Evolutionary conservation across 2,329 filamentous ascomycete species (phyloP), one percentile per base, ranked within the genome.

Genomic region (Immersiporthe knoxdaviesiana): DNA sequence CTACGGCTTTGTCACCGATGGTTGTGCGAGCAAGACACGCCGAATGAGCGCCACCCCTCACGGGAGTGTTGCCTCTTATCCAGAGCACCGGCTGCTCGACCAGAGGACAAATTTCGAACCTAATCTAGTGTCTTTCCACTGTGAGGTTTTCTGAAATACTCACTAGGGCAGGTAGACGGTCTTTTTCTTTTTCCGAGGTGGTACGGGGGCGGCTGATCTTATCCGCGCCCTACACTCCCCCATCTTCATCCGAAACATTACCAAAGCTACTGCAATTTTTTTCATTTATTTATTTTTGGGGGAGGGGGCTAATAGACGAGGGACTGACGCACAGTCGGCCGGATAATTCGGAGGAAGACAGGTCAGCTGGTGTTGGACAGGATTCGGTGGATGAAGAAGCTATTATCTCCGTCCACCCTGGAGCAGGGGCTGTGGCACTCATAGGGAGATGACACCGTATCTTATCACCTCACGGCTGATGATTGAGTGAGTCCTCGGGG

Each of bases 321-420:
- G 32, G 30, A 37, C 21, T 37, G 56, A n/a, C 32, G 10, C 56
- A n/a, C 56, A 24, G 56, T 59, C 56, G 56, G 56, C 56, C 32
- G 30, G 56, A 32, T 59, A 59, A 59, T 59, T 37, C 6, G 32
- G 56, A 59, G 56, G 56, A 10, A n/a, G 30, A 18, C 56, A 59
- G 16, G 56, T n/a, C 56, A 32, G 56, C 56, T 59, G 56, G 56
- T 32, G 32, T 35, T 21, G 32, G 32, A 4, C 52, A 56, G 27
- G 27, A 56, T 24, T 32, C 52, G 27, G 52, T 56, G 52, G 27
- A 56, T 56, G 52, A 56, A 63, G 52, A 56, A 63, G 21, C 24
- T n/a, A 63, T 6, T 30, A 16, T 44, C 21, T 10, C 11, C 18
- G 27, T 63, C 52, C 8, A 8, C 8, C 8, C 8, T 35, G 4